Evolutionary conservation across 768 basidiomycete genomes (phyloP).

Genomic region (Lepiota venenata): DNA sequence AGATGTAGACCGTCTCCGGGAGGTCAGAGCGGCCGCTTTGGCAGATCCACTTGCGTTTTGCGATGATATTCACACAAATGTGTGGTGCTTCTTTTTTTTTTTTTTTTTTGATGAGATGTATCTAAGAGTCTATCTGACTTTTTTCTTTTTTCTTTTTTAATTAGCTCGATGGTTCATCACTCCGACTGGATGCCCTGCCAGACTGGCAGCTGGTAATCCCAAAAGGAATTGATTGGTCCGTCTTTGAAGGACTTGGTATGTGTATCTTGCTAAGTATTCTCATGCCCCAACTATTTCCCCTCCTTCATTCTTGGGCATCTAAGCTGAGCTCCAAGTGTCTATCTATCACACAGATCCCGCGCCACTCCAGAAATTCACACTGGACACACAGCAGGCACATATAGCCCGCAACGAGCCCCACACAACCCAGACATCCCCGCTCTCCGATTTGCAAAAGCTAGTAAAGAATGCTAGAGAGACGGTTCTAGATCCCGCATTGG

Average conservation of each 20-base stretch:
- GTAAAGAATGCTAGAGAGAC: slow-evolving; percentile 48
- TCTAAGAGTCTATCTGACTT: not conserved
- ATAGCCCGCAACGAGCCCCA: slow-evolving; percentile 33
- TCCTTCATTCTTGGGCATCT: not conserved
- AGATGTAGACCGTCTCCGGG: slow-evolving; percentile 57
- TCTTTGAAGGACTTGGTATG: slow-evolving; percentile 56
- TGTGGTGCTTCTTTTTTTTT: slow-evolving; percentile 11
- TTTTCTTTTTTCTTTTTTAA: slow-evolving; percentile 1
- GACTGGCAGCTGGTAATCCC: slow-evolving; percentile 43
- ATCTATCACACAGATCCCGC: slow-evolving; percentile 43
- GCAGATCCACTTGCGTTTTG: slow-evolving; percentile 30
- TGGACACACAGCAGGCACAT: slow-evolving; percentile 30
- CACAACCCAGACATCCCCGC: slow-evolving; percentile 36
- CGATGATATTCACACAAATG: slow-evolving; percentile 30
- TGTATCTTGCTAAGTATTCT: slow-evolving; percentile 14
- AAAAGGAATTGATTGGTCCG: slow-evolving; percentile 57
- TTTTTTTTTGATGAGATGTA: not conserved
- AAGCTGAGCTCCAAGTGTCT: not conserved
- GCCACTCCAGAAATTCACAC: slow-evolving; percentile 46
- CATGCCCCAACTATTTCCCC: too few relatives aligned
- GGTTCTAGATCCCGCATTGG: slow-evolving; percentile 49
- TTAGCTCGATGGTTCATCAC: slow-evolving; percentile 27
- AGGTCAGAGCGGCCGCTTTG: slow-evolving; percentile 37
- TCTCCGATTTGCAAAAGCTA: slow-evolving; percentile 55
- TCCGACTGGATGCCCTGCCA: slow-evolving; percentile 42